Base-by-base conservation (phyloP, 768 basidiomycete genomes). In the Russula abietina region DNA sequence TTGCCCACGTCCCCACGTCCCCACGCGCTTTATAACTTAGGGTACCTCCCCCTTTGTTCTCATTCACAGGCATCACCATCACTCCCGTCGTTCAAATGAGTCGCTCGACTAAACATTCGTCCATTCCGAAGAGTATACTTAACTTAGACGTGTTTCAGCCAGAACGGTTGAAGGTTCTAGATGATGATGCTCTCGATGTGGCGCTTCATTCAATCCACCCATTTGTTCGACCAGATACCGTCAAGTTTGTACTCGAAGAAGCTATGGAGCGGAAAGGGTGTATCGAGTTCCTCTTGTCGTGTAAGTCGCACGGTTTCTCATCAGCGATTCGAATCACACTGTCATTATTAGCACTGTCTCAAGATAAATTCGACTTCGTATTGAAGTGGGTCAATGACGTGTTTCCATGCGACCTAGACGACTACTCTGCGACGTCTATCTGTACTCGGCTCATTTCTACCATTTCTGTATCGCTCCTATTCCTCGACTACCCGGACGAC, bases 251-350 rank as follows among this genome's bases (percentile, higher is more conserved):
- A 26, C 33, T 64, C 22, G 53, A 64, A 33, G 58, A 55, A 4
- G 58, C 62, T 16, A 45, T 64, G 7, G 53, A 55, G 54, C 39
- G 53, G 28, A 53, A 8, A 7, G 58, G 62, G 16, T 64, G 58
- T 39, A 24, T 55, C 8, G 62, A 64, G 32, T 60, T 64, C 39
- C 62, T 64, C 24, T 36, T 64, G 16, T 64, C 62, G 38, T 60
- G 62, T 64, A 54, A 43, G 62, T 17, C 19, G 49, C 24, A 30
- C 17, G 9, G 48, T n/a, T 22, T 17, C 54, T 55, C 30, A 8
- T 4, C 4, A 17, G 28, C 57, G 14, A 50, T 32, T 11, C 41
- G n/a, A 36, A 56, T 46, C 24, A 12, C n/a, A n/a, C 43, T 32
- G 51, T 26, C 22, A 14, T 24, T 52, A 16, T 50, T n/a, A 64